Evolutionary conservation across 140 eudicot species (phyloP).

Genomic region (Erigeron philadelphicus): DNA sequence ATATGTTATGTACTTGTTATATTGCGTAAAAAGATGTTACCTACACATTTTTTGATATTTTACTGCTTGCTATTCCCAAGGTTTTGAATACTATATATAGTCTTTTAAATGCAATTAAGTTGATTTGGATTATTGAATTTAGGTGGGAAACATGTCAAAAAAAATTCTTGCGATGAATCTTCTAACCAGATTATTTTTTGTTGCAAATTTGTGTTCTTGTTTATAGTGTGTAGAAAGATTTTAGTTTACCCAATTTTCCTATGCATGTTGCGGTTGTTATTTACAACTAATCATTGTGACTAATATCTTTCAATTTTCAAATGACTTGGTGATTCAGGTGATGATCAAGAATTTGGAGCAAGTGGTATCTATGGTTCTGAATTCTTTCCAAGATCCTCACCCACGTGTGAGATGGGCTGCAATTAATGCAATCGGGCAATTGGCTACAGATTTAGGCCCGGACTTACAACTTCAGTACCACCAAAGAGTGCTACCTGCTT

Average conservation of each 20-base stretch:
- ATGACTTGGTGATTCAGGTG: slow-evolving; percentile 45
- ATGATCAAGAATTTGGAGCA: slow-evolving; percentile 92
- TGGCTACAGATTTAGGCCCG: slow-evolving; percentile 95
- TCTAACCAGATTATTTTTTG: too few species aligned
- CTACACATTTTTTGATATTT: too few species aligned
- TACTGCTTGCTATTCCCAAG: too few species aligned
- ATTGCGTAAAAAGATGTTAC: neutral
- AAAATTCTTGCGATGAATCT: too few species aligned
- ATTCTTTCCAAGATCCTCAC: slow-evolving; percentile 85
- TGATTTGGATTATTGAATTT: too few species aligned
- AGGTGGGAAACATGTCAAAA: too few species aligned
- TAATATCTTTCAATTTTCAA: neutral
- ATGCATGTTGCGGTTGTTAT: neutral
- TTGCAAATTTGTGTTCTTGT: too few species aligned
- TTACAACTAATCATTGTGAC: neutral
- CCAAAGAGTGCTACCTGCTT: slow-evolving; percentile 73
- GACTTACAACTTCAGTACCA: slow-evolving; percentile 91
- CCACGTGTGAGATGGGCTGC: slow-evolving; percentile 99
- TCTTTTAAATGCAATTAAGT: too few species aligned
- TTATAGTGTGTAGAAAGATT: too few species aligned
- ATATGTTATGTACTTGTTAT: neutral
- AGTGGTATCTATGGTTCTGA: slow-evolving; percentile 83
- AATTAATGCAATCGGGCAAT: slow-evolving; percentile 93
- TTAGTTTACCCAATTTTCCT: too few species aligned
- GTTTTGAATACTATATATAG: too few species aligned